Percentiles rank a stretch among this genome's conserved stretches.
Conservation (phyloP, 495 filamentous ascomycete species). For the Choiromyces venosus region DNA sequence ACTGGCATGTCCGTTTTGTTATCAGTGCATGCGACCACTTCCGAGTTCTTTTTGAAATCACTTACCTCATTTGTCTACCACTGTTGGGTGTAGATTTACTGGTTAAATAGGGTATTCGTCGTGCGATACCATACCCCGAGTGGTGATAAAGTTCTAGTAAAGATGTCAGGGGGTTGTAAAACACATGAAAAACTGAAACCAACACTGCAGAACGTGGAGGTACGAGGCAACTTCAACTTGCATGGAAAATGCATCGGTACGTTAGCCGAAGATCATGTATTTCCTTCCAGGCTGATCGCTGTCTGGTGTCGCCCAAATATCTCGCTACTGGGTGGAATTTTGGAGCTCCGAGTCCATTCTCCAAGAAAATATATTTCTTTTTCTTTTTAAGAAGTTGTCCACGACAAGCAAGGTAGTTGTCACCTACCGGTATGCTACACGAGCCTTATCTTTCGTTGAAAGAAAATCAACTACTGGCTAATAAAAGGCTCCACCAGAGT, state of each 20-base stretch:
- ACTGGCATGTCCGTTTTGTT: background rate
- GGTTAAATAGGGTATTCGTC: background rate
- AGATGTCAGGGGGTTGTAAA: background rate
- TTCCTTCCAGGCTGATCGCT: background rate
- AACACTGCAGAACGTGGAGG: background rate
- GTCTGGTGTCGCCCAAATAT: background rate
- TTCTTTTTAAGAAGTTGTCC: background rate
- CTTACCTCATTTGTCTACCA: background rate
- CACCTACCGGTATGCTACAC: background rate
- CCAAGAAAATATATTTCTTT: background rate
- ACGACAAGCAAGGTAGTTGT: background rate
- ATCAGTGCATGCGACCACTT: background rate
- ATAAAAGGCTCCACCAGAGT: background rate
- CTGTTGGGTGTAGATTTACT: background rate
- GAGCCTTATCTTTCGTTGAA: background rate
- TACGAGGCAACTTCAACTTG: conserved; percentile 1
- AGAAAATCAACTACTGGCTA: background rate
- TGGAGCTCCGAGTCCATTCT: background rate
- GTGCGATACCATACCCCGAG: background rate
- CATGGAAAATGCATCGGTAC: conserved; percentile 1
- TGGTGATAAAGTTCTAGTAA: background rate
- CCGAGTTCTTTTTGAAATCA: background rate
- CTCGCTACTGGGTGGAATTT: background rate
- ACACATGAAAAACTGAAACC: background rate
- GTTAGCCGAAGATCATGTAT: conserved; percentile 2